A percentile compares a stretch with the other conserved stretches of the same genome.
Evolutionary conservation across 768 basidiomycete species (phyloP).

Genomic region (Trametes coccinea): DNA sequence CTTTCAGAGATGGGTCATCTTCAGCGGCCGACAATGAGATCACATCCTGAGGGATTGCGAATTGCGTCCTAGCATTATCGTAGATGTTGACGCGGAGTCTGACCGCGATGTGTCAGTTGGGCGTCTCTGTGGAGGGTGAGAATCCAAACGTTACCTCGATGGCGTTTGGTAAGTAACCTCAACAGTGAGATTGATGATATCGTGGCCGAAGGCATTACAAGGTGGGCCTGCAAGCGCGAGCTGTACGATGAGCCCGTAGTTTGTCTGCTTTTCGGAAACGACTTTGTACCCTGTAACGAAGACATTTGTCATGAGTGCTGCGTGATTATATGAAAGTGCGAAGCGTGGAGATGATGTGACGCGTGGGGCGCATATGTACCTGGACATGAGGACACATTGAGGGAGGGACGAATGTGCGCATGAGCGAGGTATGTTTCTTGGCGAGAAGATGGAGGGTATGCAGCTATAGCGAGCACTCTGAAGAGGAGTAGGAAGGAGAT

Average conservation of each 20-base stretch:
- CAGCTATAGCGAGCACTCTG: slow-evolving; percentile 8
- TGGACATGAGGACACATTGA: slow-evolving; percentile 32
- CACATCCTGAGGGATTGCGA: slow-evolving; percentile 59
- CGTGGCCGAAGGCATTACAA: slow-evolving; percentile 67
- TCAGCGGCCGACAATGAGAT: slow-evolving; percentile 39
- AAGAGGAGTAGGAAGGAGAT: slow-evolving; percentile 16
- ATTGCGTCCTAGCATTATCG: slow-evolving; percentile 62
- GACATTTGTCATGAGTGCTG: neutral
- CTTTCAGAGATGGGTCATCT: slow-evolving; percentile 18
- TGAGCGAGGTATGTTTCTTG: neutral
- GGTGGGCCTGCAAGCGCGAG: slow-evolving; percentile 53
- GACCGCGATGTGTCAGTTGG: slow-evolving; percentile 37
- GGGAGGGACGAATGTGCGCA: slow-evolving; percentile 15
- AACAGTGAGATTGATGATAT: slow-evolving; percentile 59
- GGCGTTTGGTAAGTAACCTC: slow-evolving; percentile 62
- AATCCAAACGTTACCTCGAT: slow-evolving; percentile 33
- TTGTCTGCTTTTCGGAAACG: slow-evolving; percentile 42
- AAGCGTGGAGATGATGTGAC: too few relatives aligned
- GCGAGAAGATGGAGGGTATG: slow-evolving; percentile 13
- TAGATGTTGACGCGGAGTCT: slow-evolving; percentile 71
- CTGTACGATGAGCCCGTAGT: slow-evolving; percentile 53
- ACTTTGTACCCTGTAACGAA: slow-evolving; percentile 53
- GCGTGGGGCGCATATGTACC: slow-evolving; percentile 12
- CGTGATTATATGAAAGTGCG: too few relatives aligned
- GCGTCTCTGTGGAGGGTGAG: too few relatives aligned